A percentile compares a stretch with the other conserved stretches of the same genome.
phyloP scores from a whole-genome alignment of 306 rosid genomes.

The Trichosanthes truncata region DNA sequence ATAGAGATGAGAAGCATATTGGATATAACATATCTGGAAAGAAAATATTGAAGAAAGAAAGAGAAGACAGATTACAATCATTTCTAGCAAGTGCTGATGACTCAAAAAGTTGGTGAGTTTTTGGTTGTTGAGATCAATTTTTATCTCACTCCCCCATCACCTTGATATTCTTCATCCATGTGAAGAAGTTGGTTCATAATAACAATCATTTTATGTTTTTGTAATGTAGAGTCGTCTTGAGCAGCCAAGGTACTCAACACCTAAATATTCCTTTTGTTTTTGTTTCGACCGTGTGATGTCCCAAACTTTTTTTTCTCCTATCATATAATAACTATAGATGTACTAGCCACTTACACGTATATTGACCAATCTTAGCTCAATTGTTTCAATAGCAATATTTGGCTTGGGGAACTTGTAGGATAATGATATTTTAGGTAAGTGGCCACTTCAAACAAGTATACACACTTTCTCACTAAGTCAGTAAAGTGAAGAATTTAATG shows the following conservation, averaged over 20 bases:
- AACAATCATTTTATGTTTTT: neutral
- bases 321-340: neutral
- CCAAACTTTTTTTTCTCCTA: neutral
- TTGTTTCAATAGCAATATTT: neutral
- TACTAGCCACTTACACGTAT: neutral
- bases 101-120: slow-evolving; percentile 66
- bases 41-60: slow-evolving; percentile 72
- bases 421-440: neutral
- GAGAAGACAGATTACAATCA: slow-evolving; percentile 59
- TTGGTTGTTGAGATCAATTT: neutral
- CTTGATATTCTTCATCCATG: neutral
- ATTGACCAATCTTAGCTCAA: neutral
- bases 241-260: neutral
- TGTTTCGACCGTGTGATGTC: neutral
- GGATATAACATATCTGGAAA: slow-evolving; percentile 80
- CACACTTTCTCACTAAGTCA: neutral
- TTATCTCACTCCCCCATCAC: neutral
- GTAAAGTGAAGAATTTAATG: neutral
- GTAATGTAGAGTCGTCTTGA: neutral
- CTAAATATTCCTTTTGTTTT: neutral
- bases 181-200: neutral
- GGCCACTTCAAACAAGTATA: neutral
- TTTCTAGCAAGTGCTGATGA: slow-evolving; percentile 77
- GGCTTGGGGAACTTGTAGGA: neutral
- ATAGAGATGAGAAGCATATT: slow-evolving; percentile 74